Evolutionary conservation across 495 filamentous ascomycete species (phyloP).

Genomic region (Pyrenula massariospora): DNA sequence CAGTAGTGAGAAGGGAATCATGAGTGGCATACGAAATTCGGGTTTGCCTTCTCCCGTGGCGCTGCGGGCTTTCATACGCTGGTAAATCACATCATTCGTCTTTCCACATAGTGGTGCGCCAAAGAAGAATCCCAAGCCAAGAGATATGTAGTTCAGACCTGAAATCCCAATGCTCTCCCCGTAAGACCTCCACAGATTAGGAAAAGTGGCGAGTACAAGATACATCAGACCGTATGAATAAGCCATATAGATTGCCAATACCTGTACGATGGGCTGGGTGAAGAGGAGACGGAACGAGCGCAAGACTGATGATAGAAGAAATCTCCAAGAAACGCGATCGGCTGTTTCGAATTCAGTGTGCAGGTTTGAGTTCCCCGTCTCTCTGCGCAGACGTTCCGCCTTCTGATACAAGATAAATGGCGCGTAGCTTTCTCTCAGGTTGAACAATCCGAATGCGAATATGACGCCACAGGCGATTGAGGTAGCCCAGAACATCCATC

Average conservation of each 20-base stretch:
- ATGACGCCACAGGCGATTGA: slow-evolving; percentile 34
- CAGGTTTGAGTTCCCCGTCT: slow-evolving; percentile 40
- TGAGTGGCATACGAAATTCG: slow-evolving; percentile 51
- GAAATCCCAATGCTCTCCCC: slow-evolving; percentile 25
- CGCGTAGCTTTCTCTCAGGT: slow-evolving; percentile 48
- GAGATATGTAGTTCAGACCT: slow-evolving; percentile 26
- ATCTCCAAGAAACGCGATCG: slow-evolving; percentile 1
- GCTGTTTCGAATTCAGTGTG: slow-evolving; percentile 31
- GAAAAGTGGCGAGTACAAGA: slow-evolving; percentile 49
- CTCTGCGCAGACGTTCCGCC: slow-evolving; percentile 34
- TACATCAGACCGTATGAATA: slow-evolving; percentile 59
- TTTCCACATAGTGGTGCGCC: slow-evolving; percentile 17
- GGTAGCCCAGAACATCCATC: slow-evolving; percentile 44
- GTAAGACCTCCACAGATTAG: slow-evolving; percentile 39
- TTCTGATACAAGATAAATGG: slow-evolving; percentile 45
- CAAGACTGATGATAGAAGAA: slow-evolving; percentile 13
- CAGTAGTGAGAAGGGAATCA: slow-evolving; percentile 43
- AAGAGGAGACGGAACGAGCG: slow-evolving; percentile 36
- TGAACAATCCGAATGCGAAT: slow-evolving; percentile 38
- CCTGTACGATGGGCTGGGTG: slow-evolving; percentile 41
- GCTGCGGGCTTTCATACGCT: slow-evolving; percentile 35
- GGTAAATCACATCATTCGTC: slow-evolving; percentile 30
- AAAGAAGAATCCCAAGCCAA: slow-evolving; percentile 21
- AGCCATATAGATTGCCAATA: slow-evolving; percentile 44
- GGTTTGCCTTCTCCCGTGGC: slow-evolving; percentile 24